Conservation (phyloP, 352 stramenopile genomes). For the Phytopythium delawarense region DNA sequence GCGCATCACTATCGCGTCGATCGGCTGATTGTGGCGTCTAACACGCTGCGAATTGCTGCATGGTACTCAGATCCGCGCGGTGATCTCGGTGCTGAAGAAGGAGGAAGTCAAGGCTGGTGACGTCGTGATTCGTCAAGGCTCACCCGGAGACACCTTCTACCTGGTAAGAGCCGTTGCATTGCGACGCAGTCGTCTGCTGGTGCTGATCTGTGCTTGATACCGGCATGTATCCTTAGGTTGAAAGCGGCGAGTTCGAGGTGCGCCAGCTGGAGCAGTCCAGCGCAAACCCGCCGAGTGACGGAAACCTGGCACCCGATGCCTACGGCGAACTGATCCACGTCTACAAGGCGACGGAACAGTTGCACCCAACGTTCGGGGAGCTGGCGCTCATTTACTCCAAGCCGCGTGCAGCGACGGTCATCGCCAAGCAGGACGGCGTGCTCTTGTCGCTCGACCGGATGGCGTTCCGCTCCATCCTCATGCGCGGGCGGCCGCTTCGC, state of each 20-base stretch:
- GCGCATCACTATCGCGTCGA: not conserved
- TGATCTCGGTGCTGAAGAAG: conserved; percentile 87
- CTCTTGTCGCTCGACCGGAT: conserved; percentile 91
- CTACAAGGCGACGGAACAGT: conserved; percentile 55
- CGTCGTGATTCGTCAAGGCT: conserved; percentile 90
- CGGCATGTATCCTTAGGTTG: conserved; percentile 30
- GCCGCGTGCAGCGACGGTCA: conserved; percentile 68
- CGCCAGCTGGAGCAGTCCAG: conserved; percentile 35
- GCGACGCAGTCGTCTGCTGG: not conserved
- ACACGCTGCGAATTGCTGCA: not conserved
- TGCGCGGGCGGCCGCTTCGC: conserved; percentile 74
- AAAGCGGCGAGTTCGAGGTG: conserved; percentile 77
- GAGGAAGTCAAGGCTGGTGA: conserved; percentile 78
- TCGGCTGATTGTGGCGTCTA: not conserved
- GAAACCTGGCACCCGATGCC: conserved; percentile 18
- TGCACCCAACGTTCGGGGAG: conserved; percentile 83
- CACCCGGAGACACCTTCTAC: conserved; percentile 93
- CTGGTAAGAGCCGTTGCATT: conserved; percentile 44
- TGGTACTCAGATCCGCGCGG: conserved; percentile 54
- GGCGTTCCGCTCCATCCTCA: conserved; percentile 92
- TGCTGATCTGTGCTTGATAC: not conserved
- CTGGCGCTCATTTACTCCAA: conserved; percentile 88
- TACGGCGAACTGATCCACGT: conserved; percentile 71
- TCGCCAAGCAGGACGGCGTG: conserved; percentile 50
- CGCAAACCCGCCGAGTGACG: conserved; percentile 9